Conservation (phyloP, 305 asterid genomes). For the Fraxinus floribunda region DNA sequence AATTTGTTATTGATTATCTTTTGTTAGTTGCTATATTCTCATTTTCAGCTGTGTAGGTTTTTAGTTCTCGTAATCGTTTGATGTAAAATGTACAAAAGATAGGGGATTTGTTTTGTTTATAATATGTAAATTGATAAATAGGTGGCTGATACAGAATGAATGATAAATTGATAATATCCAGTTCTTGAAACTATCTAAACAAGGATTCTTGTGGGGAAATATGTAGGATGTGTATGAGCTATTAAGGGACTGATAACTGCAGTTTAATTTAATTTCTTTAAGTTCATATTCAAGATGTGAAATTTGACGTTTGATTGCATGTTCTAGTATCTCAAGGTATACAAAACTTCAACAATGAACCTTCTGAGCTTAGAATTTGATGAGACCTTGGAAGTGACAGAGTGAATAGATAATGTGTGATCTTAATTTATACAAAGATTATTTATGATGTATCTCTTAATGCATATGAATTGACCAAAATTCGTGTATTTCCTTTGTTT, state of each 20-base stretch:
- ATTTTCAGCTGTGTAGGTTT: background rate
- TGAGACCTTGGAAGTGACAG: background rate
- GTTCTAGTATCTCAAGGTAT: background rate
- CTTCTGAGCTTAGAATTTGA: conserved; percentile 9
- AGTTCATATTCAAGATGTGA: background rate
- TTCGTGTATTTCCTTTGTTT: conserved; percentile 2
- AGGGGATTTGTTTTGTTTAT: conserved; percentile 7
- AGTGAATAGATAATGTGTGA: background rate
- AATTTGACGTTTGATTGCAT: conserved; percentile 13
- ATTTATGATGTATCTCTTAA: background rate
- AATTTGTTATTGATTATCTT: background rate
- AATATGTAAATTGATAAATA: background rate
- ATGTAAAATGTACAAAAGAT: background rate
- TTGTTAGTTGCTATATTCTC: background rate
- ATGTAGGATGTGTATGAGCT: background rate
- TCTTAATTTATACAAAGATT: background rate
- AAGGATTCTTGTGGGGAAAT: background rate
- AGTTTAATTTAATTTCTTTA: conserved; percentile 9
- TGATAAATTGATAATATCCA: background rate
- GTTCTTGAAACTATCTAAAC: conserved; percentile 1
- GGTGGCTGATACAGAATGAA: background rate
- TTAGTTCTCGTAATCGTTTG: background rate
- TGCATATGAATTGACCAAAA: background rate
- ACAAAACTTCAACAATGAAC: background rate
- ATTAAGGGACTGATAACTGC: conserved; percentile 2